These are phyloP conservation scores for Populus trichocarpa DNA, from an alignment of 441 rosid species.

Conservation along the genomic window DNA sequence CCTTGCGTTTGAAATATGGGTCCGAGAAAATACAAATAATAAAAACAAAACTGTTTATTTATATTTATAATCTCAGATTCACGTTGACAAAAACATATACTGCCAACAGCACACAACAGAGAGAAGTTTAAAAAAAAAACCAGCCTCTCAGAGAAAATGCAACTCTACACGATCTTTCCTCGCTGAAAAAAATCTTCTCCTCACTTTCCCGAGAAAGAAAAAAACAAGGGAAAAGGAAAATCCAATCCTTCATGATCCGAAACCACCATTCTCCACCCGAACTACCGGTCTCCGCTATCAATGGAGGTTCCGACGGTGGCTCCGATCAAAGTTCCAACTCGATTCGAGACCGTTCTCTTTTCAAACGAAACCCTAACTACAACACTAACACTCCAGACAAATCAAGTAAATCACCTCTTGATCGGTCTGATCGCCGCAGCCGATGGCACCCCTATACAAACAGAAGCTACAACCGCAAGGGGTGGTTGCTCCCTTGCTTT, in stretches of 20 bases:
- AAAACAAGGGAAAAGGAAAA: no score
- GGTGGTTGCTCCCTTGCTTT: slow-evolving; percentile 33
- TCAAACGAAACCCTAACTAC: slow-evolving; percentile 49
- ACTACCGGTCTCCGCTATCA: neutral
- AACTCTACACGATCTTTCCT: no score
- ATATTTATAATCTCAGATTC: neutral
- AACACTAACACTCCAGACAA: slow-evolving; percentile 1
- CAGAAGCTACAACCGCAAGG: slow-evolving; percentile 49
- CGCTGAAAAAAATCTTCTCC: no score
- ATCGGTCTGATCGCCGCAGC: slow-evolving; percentile 44
- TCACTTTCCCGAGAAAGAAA: no score
- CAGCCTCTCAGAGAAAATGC: no score
- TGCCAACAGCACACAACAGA: neutral
- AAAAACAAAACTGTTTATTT: neutral
- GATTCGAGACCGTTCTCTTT: slow-evolving; percentile 64
- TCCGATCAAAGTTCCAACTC: slow-evolving; percentile 39
- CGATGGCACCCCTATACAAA: slow-evolving; percentile 30
- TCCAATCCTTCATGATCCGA: no score
- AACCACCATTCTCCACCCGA: neutral
- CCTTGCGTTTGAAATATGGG: neutral
- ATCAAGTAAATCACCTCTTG: slow-evolving; percentile 19
- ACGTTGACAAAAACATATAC: neutral
- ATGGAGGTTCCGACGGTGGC: slow-evolving; percentile 23
- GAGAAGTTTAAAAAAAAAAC: no score
- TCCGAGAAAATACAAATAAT: neutral